Evolutionary conservation across 176 grass and related monocot species (phyloP).

Genomic region (Thinopyrum elongatum): DNA sequence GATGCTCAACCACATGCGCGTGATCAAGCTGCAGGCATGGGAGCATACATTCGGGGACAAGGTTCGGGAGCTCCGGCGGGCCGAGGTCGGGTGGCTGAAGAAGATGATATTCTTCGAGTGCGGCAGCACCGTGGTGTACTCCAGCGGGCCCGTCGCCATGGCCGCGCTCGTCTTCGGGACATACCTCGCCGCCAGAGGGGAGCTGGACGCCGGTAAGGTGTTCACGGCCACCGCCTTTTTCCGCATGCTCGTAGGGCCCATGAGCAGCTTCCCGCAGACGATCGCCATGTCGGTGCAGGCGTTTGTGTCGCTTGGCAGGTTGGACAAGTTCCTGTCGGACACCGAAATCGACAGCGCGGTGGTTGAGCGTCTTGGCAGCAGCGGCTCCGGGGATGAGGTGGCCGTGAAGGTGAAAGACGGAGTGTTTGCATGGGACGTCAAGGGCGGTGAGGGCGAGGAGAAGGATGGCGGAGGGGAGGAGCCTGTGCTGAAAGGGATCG

Average conservation of each 20-base stretch:
- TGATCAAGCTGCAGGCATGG: constrained; percentile 76
- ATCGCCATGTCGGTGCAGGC: constrained; percentile 54
- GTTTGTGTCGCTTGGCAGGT: constrained; percentile 49
- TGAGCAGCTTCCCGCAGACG: constrained; percentile 51
- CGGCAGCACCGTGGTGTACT: constrained; percentile 43
- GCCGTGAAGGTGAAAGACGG: constrained; percentile 42
- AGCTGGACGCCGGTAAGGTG: constrained; percentile 62
- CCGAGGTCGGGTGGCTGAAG: constrained; percentile 47
- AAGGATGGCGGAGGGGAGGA: not conserved
- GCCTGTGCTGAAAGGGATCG: constrained; percentile 35
- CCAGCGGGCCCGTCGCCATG: constrained; percentile 43
- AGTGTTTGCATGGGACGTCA: constrained; percentile 53
- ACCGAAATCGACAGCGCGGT: constrained; percentile 37
- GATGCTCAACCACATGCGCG: constrained; percentile 68
- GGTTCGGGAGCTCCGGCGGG: constrained; percentile 34
- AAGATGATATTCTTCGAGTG: constrained; percentile 53
- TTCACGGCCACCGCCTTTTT: constrained; percentile 70
- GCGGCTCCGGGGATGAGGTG: not conserved
- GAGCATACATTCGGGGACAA: constrained; percentile 44
- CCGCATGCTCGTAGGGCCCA: constrained; percentile 45
- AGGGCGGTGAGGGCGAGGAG: not conserved
- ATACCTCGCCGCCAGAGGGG: constrained; percentile 29
- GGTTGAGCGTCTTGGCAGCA: constrained; percentile 15
- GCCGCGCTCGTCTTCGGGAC: constrained; percentile 54
- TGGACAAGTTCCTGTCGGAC: constrained; percentile 53